phyloP scores from a whole-genome alignment of 371 early-diverging fungal genomes.

The Rhizopus stolonifer region DNA sequence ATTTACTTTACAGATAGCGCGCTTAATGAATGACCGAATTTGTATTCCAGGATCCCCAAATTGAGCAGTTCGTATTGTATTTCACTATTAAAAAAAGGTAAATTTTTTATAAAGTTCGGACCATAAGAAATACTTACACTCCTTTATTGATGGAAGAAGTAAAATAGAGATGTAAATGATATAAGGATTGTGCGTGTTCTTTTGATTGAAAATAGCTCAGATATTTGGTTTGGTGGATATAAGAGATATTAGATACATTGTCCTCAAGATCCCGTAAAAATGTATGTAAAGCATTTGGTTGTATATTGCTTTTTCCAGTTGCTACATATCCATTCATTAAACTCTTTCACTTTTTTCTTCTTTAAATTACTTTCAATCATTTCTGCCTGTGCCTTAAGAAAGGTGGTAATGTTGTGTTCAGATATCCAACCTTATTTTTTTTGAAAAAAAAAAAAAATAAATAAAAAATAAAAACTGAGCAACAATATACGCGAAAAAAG shows the following conservation, averaged over 20 bases:
- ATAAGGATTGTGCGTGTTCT: conserved; percentile 39
- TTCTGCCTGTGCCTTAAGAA: conserved; percentile 32
- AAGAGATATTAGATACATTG: conserved; percentile 23
- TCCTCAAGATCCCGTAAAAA: conserved; percentile 29
- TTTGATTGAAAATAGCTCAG: conserved; percentile 36
- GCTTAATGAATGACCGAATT: conserved; percentile 35
- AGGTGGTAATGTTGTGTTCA: conserved; percentile 27
- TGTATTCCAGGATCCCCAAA: conserved; percentile 40
- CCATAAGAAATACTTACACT: conserved; percentile 21
- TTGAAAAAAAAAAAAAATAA: conserved; percentile 1
- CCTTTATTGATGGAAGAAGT: conserved; percentile 33
- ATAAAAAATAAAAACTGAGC: not conserved
- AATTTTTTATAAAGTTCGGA: not conserved
- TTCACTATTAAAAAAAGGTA: conserved; percentile 12
- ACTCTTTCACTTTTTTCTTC: not conserved
- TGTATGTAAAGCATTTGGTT: conserved; percentile 16
- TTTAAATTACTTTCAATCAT: conserved; percentile 29
- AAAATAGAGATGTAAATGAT: conserved; percentile 30
- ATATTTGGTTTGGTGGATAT: conserved; percentile 38
- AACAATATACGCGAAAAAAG: too few relatives aligned
- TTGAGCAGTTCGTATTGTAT: conserved; percentile 41
- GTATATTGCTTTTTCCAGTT: not conserved
- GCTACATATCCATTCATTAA: not conserved
- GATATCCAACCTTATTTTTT: conserved; percentile 28
- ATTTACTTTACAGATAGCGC: conserved; percentile 26